Evolutionary conservation across 768 basidiomycete species (phyloP), one percentile per base, ranked within the genome.

Genomic region (Boletus rubescentipes): DNA sequence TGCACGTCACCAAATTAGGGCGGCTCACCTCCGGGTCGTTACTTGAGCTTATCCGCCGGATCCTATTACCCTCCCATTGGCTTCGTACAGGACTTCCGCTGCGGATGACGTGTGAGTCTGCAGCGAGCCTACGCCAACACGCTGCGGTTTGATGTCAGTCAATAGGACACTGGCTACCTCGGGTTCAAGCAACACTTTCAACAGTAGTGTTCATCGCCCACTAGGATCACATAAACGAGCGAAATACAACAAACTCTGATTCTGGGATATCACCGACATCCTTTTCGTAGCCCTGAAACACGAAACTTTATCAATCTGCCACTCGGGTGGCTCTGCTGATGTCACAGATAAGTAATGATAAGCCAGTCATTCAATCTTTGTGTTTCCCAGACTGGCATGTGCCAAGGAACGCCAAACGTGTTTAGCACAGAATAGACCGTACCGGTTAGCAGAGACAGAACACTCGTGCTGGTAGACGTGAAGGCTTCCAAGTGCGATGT

Each of bases 1-100:
- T 30, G 54, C 54, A 53, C 64, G 18, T 46, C 54, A 46, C 48
- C 53, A 38, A 51, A 63, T 48, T 0, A 9, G 54, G 57, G 42
- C 30, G 43, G 32, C 32, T 55, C 51, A 37, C 55, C 46, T 51
- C 35, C 55, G 34, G 32, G 11, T 58, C 51, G 49, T 61, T 49
- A n/a, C 51, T 54, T 49, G 46, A 41, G 40, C 44, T 42, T 54
- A 48, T 55, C 31, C 39, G 43, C 36, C 51, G 54, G 61, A 49
- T 50, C 54, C 37, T 41, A 46, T 42, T n/a, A 36, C 21, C 7
- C 34, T 37, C 29, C 11, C 31, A 30, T 35, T 14, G n/a, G n/a
- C 5, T 16, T 42, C 34, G 45, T 50, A 31, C 43, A 32, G 14
- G 36, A 31, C 36, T 36, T 15, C 18, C 32, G 14, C 16, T 16